Base-by-base conservation (phyloP, 164 flowering plant genomes). In the Houttuynia cordata region DNA sequence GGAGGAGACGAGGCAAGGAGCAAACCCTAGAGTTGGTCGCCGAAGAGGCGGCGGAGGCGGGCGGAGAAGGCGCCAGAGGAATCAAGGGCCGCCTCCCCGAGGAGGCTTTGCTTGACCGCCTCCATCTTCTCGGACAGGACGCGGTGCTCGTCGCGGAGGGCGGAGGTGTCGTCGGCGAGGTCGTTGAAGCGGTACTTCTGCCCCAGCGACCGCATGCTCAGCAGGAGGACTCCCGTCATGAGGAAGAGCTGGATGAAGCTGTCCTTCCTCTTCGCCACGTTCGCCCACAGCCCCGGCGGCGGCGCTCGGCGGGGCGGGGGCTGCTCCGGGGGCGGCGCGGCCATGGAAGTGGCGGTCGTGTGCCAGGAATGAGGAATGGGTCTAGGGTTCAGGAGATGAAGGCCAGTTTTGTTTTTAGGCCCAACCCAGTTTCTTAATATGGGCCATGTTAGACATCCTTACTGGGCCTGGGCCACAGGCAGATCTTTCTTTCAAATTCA, bases 171-270 rank as follows among this genome's bases (percentile, higher is more conserved):
- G 59, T 89, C 88, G 0, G 45, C 69, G 54, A 92, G 94, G 58
- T 76, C 73, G 72, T 84, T 69, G 67, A 86, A 56, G 2, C 83
- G 89, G 71, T 92, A 82, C 81, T 89, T 89, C 60, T 92, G 97
- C 20, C 90, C 88, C 25, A 87, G 55, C 8, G 96, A 92, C 71
- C 88, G 64, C 72, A 79, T 41, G 77, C 97, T 85, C 37, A 87
- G 70, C 8, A 91, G 72, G 7, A 91, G 42, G 37, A 88, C 72
- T 15, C 96, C 98, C 1, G 87, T 72, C 95, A 91, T 83, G 20
- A 79, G 80, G 68, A 81, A 74, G 67, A 87, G 67, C 61, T 88
- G 96, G 10, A 87, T 63, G 79, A 85, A 88, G 74, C 84, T 82
- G 67, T 85, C 72, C 58, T 81, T 88, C 21, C 74, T 65, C 62